Percentiles rank a stretch among this genome's conserved stretches.
Evolutionary conservation across 2,329 filamentous ascomycete genomes (phyloP).

Genomic region (Didymella pomorum): DNA sequence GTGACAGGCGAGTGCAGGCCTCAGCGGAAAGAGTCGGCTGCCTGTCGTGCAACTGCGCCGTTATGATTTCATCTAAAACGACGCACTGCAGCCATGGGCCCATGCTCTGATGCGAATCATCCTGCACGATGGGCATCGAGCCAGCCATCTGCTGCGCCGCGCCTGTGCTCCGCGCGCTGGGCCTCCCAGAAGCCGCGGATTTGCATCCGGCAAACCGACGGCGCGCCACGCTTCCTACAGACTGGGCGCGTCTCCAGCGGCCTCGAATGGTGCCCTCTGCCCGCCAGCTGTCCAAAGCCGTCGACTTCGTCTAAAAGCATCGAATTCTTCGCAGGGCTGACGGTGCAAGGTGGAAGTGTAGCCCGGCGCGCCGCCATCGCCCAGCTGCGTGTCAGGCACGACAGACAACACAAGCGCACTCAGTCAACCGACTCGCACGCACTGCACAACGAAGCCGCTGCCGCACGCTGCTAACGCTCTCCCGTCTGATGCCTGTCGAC

Average conservation of each 20-base stretch:
- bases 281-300: constrained; percentile 5
- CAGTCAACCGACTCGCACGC: neutral
- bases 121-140: constrained; percentile 28
- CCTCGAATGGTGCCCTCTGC: constrained; percentile 28
- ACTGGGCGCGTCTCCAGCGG: constrained; percentile 30
- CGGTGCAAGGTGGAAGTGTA: constrained; percentile 12
- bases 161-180: constrained; percentile 21
- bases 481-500: constrained; percentile 27
- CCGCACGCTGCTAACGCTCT: constrained; percentile 15
- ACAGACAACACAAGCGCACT: neutral
- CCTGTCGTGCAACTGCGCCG: constrained; percentile 36
- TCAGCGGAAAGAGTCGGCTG: constrained; percentile 41
- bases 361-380: constrained; percentile 21
- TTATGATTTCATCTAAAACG: constrained; percentile 41
- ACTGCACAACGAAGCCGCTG: constrained; percentile 15
- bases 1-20: constrained; percentile 23
- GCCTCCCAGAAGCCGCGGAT: constrained; percentile 17
- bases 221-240: constrained; percentile 26
- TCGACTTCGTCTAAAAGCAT: neutral
- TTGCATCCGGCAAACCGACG: constrained; percentile 21
- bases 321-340: constrained; percentile 28
- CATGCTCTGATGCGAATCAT: constrained; percentile 37
- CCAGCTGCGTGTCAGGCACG: constrained; percentile 8
- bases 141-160: constrained; percentile 31
- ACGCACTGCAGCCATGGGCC: constrained; percentile 29